phyloP scores from a whole-genome alignment of 164 flowering plant genomes.

The Echeveria elegans region DNA sequence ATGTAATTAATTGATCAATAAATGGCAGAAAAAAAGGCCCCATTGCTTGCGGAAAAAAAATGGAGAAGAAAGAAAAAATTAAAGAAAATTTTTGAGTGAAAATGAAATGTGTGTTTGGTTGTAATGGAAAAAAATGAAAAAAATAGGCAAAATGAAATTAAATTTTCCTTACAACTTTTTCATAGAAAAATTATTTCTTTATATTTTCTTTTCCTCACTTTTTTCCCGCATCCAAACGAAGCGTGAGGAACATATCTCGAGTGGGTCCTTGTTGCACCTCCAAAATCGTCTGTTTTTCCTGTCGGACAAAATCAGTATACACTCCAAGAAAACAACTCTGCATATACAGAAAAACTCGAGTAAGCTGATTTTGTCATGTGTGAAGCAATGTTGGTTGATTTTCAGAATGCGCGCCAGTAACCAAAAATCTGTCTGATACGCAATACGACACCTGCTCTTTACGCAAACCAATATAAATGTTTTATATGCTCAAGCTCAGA shows the following conservation, averaged over 20 bases:
- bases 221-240: too few species aligned
- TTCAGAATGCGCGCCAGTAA: not conserved
- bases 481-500: too few species aligned
- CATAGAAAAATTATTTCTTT: too few species aligned
- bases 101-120: too few species aligned
- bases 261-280: slow-evolving; percentile 5
- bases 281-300: slow-evolving; percentile 3
- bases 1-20: not conserved
- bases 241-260: not conserved
- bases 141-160: too few species aligned
- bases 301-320: slow-evolving; percentile 2
- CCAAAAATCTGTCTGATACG: not conserved
- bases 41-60: too few species aligned
- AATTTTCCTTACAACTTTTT: too few species aligned
- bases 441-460: not conserved
- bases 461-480: not conserved
- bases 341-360: not conserved
- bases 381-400: not conserved
- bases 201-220: not conserved
- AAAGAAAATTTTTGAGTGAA: not conserved
- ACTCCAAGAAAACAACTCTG: not conserved
- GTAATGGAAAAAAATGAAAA: too few species aligned
- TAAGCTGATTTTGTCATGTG: not conserved
- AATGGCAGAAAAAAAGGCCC: not conserved
- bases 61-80: too few species aligned